These are phyloP conservation scores for Uronychia binucleata DNA, from an alignment of 73 alveolate species.

Conservation along the genomic window DNA sequence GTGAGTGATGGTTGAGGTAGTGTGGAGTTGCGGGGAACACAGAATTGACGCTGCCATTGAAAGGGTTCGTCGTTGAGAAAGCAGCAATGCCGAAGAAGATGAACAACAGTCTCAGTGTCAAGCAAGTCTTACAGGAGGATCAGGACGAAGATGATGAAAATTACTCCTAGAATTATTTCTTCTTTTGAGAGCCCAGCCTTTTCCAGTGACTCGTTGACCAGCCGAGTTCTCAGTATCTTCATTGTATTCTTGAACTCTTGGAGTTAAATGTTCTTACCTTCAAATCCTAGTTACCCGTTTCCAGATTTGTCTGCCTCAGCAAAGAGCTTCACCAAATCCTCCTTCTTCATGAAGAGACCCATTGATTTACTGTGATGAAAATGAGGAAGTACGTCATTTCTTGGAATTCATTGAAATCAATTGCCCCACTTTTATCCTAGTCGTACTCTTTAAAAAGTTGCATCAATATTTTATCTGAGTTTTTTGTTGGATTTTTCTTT, in stretches of 20 bases:
- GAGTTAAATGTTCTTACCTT: background rate
- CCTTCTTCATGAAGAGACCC: constrained; percentile 22
- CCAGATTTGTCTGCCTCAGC: constrained; percentile 7
- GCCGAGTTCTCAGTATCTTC: background rate
- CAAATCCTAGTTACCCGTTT: background rate
- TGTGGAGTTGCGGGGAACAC: constrained; percentile 10
- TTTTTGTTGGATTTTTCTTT: background rate
- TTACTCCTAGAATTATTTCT: constrained; percentile 2
- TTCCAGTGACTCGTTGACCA: constrained; percentile 9
- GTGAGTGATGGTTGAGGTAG: too few relatives aligned
- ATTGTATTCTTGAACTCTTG: constrained; percentile 10
- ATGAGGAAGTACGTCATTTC: constrained; percentile 2
- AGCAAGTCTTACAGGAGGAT: background rate
- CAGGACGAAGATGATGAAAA: constrained; percentile 4
- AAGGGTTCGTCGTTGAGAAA: constrained; percentile 16
- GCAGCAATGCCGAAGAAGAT: constrained; percentile 32
- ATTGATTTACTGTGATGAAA: background rate
- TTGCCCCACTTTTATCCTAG: constrained; percentile 23
- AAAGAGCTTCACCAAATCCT: constrained; percentile 15
- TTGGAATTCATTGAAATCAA: constrained; percentile 23
- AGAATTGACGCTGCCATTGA: constrained; percentile 9
- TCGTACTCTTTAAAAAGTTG: constrained; percentile 18
- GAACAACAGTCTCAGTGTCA: background rate
- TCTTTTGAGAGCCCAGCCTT: constrained; percentile 15
- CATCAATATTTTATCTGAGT: background rate